Evolutionary conservation across 306 rosid genomes (phyloP).

Genomic region (Abrus pulchellus): DNA sequence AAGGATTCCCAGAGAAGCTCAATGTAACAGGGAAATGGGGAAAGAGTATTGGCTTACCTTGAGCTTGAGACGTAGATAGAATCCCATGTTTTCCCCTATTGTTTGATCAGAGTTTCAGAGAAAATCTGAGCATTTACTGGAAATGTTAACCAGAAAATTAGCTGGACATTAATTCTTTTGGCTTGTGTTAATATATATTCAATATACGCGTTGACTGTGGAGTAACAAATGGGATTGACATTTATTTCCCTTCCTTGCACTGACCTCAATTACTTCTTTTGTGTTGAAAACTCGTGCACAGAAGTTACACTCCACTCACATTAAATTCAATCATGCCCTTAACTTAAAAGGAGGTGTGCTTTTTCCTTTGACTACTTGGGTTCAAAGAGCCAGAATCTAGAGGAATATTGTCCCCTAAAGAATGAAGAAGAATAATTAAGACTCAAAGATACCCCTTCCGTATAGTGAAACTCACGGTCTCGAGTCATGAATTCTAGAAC

Average conservation of each 20-base stretch:
- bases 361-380: constrained; percentile 13
- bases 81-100: constrained; percentile 42
- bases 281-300: neutral
- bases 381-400: constrained; percentile 30
- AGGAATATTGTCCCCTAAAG: constrained; percentile 18
- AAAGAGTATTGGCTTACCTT: constrained; percentile 45
- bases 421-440: neutral
- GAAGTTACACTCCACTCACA: constrained; percentile 12
- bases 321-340: neutral
- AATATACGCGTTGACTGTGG: constrained; percentile 32
- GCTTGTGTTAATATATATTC: neutral
- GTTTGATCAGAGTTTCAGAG: constrained; percentile 23
- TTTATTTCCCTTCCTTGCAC: constrained; percentile 10
- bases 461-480: neutral
- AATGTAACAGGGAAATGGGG: neutral
- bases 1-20: neutral
- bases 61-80: constrained; percentile 54
- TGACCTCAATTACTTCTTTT: constrained; percentile 14
- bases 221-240: constrained; percentile 39
- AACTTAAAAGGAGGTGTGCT: neutral
- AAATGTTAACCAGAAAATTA: constrained; percentile 7
- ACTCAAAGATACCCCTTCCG: constrained; percentile 26
- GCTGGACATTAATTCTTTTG: constrained; percentile 3
- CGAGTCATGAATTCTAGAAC: constrained; percentile 5
- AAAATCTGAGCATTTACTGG: constrained; percentile 1